These are phyloP conservation scores for Ogataea saltuana DNA, from an alignment of 805 yeast species.

Conservation along the genomic window DNA sequence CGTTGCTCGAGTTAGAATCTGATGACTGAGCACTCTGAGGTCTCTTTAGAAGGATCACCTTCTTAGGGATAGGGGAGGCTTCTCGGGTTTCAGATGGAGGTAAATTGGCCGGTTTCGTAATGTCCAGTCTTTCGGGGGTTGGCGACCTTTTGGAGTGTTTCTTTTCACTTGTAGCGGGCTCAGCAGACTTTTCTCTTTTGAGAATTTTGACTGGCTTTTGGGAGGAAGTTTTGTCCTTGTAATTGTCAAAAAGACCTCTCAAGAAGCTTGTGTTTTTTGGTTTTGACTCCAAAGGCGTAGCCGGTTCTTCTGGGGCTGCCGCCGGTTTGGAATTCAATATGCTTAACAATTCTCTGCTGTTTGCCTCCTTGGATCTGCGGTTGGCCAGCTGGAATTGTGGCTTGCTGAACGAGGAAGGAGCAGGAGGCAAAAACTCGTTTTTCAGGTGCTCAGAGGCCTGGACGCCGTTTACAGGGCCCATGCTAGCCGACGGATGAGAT, in stretches of 20 bases:
- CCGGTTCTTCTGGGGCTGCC: conserved; percentile 4
- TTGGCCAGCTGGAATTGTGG: conserved; percentile 33
- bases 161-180: neutral
- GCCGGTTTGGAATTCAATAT: conserved; percentile 28
- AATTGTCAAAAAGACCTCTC: conserved; percentile 21
- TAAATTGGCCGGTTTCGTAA: conserved; percentile 22
- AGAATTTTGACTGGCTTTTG: conserved; percentile 12
- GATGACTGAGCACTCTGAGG: conserved; percentile 11
- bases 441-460: conserved; percentile 13
- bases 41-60: conserved; percentile 13
- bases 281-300: conserved; percentile 1
- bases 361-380: conserved; percentile 34
- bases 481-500: conserved; percentile 12
- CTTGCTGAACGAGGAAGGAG: conserved; percentile 34
- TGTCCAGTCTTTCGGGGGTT: conserved; percentile 8
- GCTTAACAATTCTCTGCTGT: conserved; percentile 36
- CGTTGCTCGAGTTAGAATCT: neutral
- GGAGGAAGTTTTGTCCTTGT: conserved; percentile 7
- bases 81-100: too few relatives aligned
- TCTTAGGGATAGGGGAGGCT: too few relatives aligned
- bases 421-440: conserved; percentile 29
- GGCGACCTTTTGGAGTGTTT: neutral
- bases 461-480: conserved; percentile 9
- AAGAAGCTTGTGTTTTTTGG: conserved; percentile 20
- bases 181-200: conserved; percentile 17